These are phyloP conservation scores for Orobanche coerulescens DNA, from an alignment of 257 asterid genomes.

Conservation along the genomic window DNA sequence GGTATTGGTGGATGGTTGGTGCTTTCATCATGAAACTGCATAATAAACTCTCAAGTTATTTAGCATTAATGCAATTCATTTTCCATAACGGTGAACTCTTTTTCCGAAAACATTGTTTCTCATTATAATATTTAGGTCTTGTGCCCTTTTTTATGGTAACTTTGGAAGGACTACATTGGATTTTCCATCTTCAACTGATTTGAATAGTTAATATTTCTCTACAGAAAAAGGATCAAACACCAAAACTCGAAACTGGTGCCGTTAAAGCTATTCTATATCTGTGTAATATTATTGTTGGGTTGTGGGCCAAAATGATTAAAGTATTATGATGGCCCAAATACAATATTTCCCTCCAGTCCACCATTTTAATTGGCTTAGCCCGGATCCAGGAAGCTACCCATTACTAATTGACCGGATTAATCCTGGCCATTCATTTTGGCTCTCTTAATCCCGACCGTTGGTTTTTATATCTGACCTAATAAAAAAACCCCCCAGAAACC, in stretches of 20 bases:
- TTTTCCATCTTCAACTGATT: slow-evolving; percentile 10
- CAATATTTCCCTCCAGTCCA: too few species aligned
- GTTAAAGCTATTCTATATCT: slow-evolving; percentile 86
- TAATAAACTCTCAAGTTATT: background rate
- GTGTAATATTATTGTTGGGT: slow-evolving; percentile 93
- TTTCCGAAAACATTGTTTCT: too few species aligned
- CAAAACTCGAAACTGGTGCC: slow-evolving; percentile 82
- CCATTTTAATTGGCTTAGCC: too few species aligned
- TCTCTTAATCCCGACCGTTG: too few species aligned
- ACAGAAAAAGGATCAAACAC: slow-evolving; percentile 71
- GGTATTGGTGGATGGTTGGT: slow-evolving; percentile 1
- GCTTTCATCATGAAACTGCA: slow-evolving; percentile 11
- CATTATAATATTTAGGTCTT: too few species aligned
- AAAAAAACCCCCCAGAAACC: too few species aligned
- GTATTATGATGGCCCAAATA: too few species aligned
- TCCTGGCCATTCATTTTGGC: too few species aligned
- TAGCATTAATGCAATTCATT: slow-evolving; percentile 2
- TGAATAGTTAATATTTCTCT: slow-evolving; percentile 17
- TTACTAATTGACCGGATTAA: too few species aligned
- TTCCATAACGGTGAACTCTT: background rate
- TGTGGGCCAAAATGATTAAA: too few species aligned
- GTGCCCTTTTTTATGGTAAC: slow-evolving; percentile 8
- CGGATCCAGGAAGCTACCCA: too few species aligned
- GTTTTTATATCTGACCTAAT: too few species aligned
- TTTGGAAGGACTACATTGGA: slow-evolving; percentile 10